Evolutionary conservation across 169 alveolate species (phyloP), one percentile per base, ranked within the genome.

Genomic region (Babesia ovata): DNA sequence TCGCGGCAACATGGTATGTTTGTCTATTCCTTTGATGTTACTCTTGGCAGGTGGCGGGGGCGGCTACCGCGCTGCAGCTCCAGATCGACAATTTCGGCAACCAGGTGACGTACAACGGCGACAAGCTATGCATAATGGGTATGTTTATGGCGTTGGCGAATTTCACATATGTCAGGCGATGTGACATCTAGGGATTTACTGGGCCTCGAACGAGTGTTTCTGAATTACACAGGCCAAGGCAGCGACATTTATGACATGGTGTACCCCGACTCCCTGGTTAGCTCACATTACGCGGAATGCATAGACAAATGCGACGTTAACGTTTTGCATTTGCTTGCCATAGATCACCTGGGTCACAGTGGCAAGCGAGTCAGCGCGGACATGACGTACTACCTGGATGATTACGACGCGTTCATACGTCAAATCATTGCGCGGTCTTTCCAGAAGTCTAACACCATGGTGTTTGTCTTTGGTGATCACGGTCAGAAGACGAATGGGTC

Each of bases 261-360:
- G 48, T 29, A 13, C n/a, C 76, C 76, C 42, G 76, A 67, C 60
- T 54, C 45, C 14, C 26, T 36, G 22, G 76, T 67, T 2, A 36
- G 36, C 21, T 7, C 13, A 24, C 29, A 58, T 26, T 66, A 46
- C 44, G 26, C 19, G 49, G 81, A 56, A 8, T 44, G 33, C 39
- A 0, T 56, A 12, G 59, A 39, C 10, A 8, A 56, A 24, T 88
- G 91, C 73, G 90, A 79, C 56, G 1, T 77, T 10, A 24, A 76
- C 48, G 63, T 74, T 39, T 46, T 84, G 28, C 93, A 88, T 58
- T 45, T 88, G 63, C 81, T 88, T 39, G 91, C 78, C 52, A 86
- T 84, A 33, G 93, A 88, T 65, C 93, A 88, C 82, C 61, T 84
- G 66, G 90, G 91, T 4, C 93, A 88, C 74, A 57, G 70, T 24